Percentiles rank a stretch among this genome's conserved stretches.
These are phyloP conservation scores for Triangularia verruculosa DNA, from an alignment of 2,329 filamentous ascomycete genomes.

Conservation along the genomic window DNA sequence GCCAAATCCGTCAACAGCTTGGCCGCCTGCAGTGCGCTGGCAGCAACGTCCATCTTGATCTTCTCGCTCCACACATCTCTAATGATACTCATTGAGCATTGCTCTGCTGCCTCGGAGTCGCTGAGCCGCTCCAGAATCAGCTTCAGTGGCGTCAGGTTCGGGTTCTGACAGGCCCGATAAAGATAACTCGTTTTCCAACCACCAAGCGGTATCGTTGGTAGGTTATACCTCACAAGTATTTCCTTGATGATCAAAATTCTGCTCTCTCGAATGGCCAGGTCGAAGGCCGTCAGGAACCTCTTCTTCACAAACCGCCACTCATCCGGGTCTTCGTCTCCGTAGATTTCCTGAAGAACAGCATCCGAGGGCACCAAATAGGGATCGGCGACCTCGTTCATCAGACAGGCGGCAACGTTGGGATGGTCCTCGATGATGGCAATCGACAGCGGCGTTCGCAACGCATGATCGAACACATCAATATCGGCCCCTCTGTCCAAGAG, in stretches of 20 bases:
- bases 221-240: constrained; percentile 21
- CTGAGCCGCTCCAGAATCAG: constrained; percentile 21
- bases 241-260: constrained; percentile 21
- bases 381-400: constrained; percentile 28
- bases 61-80: constrained; percentile 19
- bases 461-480: constrained; percentile 26
- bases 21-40: constrained; percentile 17
- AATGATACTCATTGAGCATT: constrained; percentile 14
- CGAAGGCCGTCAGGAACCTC: constrained; percentile 24
- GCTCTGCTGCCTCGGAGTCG: constrained; percentile 13
- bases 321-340: constrained; percentile 12
- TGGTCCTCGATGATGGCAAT: constrained; percentile 23
- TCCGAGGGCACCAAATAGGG: constrained; percentile 25
- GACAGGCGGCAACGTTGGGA: constrained; percentile 8
- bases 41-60: constrained; percentile 1
- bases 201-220: constrained; percentile 16
- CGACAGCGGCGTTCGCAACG: constrained; percentile 23
- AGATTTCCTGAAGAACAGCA: constrained; percentile 18
- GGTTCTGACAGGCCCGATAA: constrained; percentile 21
- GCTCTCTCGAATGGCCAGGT: constrained; percentile 25
- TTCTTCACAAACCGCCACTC: constrained; percentile 20
- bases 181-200: constrained; percentile 18
- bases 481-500: constrained; percentile 27
- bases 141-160: constrained; percentile 19
- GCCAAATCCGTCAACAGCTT: constrained; percentile 15